Evolutionary conservation across 2,329 filamentous ascomycete genomes (phyloP), one percentile per base, ranked within the genome.

Genomic region (Cytospora chrysosperma): DNA sequence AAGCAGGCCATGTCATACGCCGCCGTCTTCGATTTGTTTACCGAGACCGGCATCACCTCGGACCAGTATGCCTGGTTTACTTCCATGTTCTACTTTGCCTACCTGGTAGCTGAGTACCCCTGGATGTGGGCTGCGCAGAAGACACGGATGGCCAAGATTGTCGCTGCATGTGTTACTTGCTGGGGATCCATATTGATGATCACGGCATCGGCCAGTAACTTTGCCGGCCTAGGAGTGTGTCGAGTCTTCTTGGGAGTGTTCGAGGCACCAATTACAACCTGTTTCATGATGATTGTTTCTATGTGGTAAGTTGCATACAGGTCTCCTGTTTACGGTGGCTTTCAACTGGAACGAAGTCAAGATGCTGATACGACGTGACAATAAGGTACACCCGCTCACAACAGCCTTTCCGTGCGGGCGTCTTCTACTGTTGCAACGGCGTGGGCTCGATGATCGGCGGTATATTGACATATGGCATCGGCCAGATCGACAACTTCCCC

Each of bases 1-100:
- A 86, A 86, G 72, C 78, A 81, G 65, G 80, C 82, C 0, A 72
- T 85, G 6, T 77, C 78, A 0, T 85, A 85, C 69, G 78, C 80
- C 0, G 82, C 83, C 2, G 81, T 86, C 0, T 85, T 85, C 64
- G 84, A 85, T 55, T 73, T 86, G 0, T 80, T 85, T 65, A 71
- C 73, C 15, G 77, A 78, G 26, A 83, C 82, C 0, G 72, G 77
- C 21, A 83, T 84, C 67, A 77, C 72, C 1, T 70, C 74, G 17
- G 73, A 74, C 1, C 72, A 84, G 58, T 86, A 85, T 65, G 77
- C 77, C 54, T 85, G 82, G 81, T 76, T 84, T n/a, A 79, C 81
- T 1, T 81, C 77, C 26, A 80, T 85, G 5, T 85, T 85, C 69
- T 85, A 85, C 65, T 75, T 85, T n/a, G 82, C 73, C 10, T 78